Percentiles rank a stretch among this genome's conserved stretches.
phyloP scores from a whole-genome alignment of 129 eudicot genomes.

The Smallanthus sonchifolius region DNA sequence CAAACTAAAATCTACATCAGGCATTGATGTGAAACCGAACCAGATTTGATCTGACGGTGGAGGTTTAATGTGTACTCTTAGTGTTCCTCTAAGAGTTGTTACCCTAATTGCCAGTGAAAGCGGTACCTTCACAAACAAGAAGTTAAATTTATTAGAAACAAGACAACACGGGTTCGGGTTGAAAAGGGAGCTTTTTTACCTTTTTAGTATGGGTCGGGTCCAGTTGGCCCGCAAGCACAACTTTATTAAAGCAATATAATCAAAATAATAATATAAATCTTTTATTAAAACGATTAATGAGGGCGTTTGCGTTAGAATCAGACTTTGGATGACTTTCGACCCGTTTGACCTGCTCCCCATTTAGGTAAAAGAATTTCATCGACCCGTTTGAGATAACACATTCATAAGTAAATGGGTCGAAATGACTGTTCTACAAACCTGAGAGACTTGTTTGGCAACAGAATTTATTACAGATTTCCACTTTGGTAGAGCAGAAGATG shows the following conservation, averaged over 20 bases:
- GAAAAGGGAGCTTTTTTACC: not conserved
- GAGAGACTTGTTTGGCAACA: slow-evolving; percentile 84
- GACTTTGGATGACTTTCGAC: not conserved
- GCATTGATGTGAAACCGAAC: slow-evolving; percentile 88
- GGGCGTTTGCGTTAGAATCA: not conserved
- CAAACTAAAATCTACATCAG: slow-evolving; percentile 72
- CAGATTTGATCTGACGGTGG: slow-evolving; percentile 96
- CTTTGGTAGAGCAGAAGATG: slow-evolving; percentile 48
- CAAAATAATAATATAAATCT: not conserved
- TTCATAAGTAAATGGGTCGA: not conserved
- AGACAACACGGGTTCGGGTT: not conserved
- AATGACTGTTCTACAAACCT: slow-evolving; percentile 50
- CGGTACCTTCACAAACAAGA: slow-evolving; percentile 64
- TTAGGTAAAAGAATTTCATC: not conserved
- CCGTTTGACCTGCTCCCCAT: not conserved
- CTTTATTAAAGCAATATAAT: not conserved
- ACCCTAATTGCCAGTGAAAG: slow-evolving; percentile 68
- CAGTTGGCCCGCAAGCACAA: not conserved
- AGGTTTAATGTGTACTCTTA: slow-evolving; percentile 74
- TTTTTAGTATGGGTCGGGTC: not conserved
- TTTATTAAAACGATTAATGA: not conserved
- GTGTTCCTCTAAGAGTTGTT: slow-evolving; percentile 70
- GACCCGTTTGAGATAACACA: not conserved
- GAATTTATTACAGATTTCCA: slow-evolving; percentile 80
- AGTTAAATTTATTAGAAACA: slow-evolving; percentile 11